A percentile compares a stretch with the other conserved stretches of the same genome.
phyloP scores from a whole-genome alignment of 768 basidiomycete genomes.

The Kwoniella dendrophila region DNA sequence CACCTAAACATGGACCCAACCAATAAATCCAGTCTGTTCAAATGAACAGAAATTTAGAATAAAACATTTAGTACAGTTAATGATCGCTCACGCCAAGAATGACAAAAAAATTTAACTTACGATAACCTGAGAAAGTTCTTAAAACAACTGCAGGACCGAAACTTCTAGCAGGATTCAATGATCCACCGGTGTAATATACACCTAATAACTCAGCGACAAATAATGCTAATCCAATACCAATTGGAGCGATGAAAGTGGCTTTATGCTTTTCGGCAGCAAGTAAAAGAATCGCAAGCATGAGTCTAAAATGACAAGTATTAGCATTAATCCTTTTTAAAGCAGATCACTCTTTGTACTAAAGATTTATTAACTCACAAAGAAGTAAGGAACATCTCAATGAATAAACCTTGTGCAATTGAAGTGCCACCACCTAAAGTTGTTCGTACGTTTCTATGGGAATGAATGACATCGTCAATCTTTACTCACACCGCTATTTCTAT shows the following conservation, averaged over 20 bases:
- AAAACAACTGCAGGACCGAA: conserved; percentile 54
- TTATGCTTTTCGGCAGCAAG: conserved; percentile 57
- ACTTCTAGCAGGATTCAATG: conserved; percentile 52
- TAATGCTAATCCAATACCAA: conserved; percentile 58
- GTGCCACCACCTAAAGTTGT: conserved; percentile 49
- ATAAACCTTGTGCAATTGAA: conserved; percentile 53
- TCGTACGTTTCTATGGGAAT: conserved; percentile 36
- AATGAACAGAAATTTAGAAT: no score
- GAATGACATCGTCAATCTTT: background rate
- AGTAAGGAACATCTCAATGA: conserved; percentile 58
- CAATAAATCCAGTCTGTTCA: conserved; percentile 55
- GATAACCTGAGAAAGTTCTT: conserved; percentile 39
- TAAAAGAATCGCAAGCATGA: conserved; percentile 46
- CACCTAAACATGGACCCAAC: conserved; percentile 52
- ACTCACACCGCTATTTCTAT: background rate
- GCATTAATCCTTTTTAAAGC: conserved; percentile 5
- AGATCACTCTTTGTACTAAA: background rate
- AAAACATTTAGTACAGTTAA: background rate
- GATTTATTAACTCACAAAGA: conserved; percentile 41
- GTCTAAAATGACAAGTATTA: conserved; percentile 15
- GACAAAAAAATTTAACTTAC: conserved; percentile 18
- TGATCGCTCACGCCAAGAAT: background rate
- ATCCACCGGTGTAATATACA: conserved; percentile 56
- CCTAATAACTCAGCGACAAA: conserved; percentile 55
- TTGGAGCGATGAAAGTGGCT: conserved; percentile 58